phyloP scores from a whole-genome alignment of 2,329 filamentous ascomycete genomes.

The Fusarium udum region DNA sequence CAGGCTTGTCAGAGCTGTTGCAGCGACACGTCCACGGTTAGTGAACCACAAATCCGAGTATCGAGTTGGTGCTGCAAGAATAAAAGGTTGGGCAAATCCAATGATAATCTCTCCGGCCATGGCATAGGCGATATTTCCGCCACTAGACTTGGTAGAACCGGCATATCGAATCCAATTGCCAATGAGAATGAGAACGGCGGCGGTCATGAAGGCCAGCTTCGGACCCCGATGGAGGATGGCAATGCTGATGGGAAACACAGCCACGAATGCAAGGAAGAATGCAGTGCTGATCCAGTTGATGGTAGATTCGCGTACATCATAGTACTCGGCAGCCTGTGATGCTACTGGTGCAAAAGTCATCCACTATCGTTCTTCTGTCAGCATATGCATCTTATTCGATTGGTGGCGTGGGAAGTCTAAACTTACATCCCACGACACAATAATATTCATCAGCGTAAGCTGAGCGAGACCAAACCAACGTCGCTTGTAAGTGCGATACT shows the following conservation, averaged over 20 bases:
- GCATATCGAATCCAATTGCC: slow-evolving; percentile 95
- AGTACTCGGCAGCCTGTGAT: slow-evolving; percentile 77
- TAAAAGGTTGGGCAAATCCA: slow-evolving; percentile 90
- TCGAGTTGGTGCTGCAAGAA: slow-evolving; percentile 85
- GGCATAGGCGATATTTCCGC: slow-evolving; percentile 76
- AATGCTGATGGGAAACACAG: slow-evolving; percentile 76
- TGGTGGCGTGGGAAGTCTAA: neutral
- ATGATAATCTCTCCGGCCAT: slow-evolving; percentile 94
- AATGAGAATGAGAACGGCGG: slow-evolving; percentile 76
- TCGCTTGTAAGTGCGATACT: slow-evolving; percentile 74
- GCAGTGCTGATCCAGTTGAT: slow-evolving; percentile 95
- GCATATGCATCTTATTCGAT: slow-evolving; percentile 4
- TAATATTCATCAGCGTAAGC: slow-evolving; percentile 86
- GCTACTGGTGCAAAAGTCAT: slow-evolving; percentile 90
- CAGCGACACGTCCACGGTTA: slow-evolving; percentile 80
- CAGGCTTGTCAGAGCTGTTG: slow-evolving; percentile 84
- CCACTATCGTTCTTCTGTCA: slow-evolving; percentile 65
- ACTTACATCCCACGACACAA: slow-evolving; percentile 95
- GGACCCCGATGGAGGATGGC: slow-evolving; percentile 83
- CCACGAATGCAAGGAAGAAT: slow-evolving; percentile 86
- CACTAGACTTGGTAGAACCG: slow-evolving; percentile 63
- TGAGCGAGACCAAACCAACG: slow-evolving; percentile 89
- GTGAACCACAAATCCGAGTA: slow-evolving; percentile 98
- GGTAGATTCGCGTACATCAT: slow-evolving; percentile 74
- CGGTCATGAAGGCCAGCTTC: slow-evolving; percentile 77